Conservation (phyloP, 2,329 filamentous ascomycete genomes). For the Arthroderma uncinatum region DNA sequence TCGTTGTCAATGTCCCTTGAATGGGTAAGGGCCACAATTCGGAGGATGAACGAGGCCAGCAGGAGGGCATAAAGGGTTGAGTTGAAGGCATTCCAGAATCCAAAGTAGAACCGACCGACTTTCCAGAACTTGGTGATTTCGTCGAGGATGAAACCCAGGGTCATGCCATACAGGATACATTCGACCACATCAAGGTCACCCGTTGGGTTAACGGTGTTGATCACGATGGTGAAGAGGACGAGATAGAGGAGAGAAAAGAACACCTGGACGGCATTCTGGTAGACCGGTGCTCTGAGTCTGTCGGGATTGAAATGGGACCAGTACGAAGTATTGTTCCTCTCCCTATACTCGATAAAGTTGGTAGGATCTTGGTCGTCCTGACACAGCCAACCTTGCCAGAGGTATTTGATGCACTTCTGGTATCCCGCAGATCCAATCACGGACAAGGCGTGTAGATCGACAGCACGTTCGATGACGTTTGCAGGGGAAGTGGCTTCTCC, state of each 20-base stretch:
- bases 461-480: constrained; percentile 86
- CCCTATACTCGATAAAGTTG: constrained; percentile 78
- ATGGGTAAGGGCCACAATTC: constrained; percentile 66
- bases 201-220: constrained; percentile 81
- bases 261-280: constrained; percentile 85
- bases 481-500: constrained; percentile 60
- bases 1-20: constrained; percentile 40
- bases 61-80: constrained; percentile 68
- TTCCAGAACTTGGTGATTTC: constrained; percentile 87
- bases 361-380: constrained; percentile 85
- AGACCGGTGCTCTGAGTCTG: constrained; percentile 81
- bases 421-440: constrained; percentile 90
- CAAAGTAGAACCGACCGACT: constrained; percentile 77
- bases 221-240: constrained; percentile 72
- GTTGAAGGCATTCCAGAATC: constrained; percentile 98
- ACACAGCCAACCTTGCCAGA: constrained; percentile 95
- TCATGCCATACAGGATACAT: constrained; percentile 78
- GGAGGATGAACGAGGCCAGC: constrained; percentile 63
- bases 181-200: constrained; percentile 80
- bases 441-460: constrained; percentile 78
- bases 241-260: constrained; percentile 75
- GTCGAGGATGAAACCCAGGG: constrained; percentile 78
- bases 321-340: constrained; percentile 68
- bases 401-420: constrained; percentile 83
- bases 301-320: constrained; percentile 82